Conservation (phyloP, 495 filamentous ascomycete genomes). For the Talaromyces borbonicus region DNA sequence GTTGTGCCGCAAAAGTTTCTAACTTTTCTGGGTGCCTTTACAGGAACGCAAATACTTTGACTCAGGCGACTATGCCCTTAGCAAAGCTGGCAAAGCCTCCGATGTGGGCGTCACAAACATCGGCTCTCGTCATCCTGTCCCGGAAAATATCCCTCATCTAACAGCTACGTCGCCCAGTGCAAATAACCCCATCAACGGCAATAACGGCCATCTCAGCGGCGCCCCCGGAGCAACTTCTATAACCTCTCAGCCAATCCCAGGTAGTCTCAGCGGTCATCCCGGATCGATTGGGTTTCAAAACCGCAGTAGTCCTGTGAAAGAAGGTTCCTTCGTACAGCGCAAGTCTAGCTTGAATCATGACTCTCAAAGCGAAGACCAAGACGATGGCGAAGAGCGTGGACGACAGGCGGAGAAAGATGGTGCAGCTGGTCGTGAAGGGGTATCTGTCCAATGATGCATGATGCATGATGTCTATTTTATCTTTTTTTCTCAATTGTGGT, state of each 20-base stretch:
- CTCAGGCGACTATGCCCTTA: conserved; percentile 93
- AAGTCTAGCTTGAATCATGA: conserved; percentile 4
- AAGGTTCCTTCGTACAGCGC: conserved; percentile 71
- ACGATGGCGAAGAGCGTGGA: conserved; percentile 33
- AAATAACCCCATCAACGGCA: conserved; percentile 28
- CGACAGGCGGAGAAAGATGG: conserved; percentile 18
- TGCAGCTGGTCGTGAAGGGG: background rate
- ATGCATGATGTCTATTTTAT: background rate
- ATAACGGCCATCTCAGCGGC: conserved; percentile 35
- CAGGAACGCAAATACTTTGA: conserved; percentile 99
- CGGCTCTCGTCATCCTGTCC: conserved; percentile 86
- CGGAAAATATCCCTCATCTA: conserved; percentile 92
- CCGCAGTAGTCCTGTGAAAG: conserved; percentile 79
- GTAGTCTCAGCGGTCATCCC: conserved; percentile 35
- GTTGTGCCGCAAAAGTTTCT: background rate
- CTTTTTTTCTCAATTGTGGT: background rate
- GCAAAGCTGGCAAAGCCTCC: conserved; percentile 94
- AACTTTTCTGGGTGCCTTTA: background rate
- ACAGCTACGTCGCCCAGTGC: conserved; percentile 61
- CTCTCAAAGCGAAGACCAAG: conserved; percentile 40
- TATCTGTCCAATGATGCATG: background rate
- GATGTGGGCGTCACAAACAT: conserved; percentile 89
- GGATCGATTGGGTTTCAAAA: conserved; percentile 44
- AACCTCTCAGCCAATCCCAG: conserved; percentile 28
- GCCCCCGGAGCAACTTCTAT: conserved; percentile 5